Conservation (phyloP, 305 asterid genomes). For the Nicotiana rustica region DNA sequence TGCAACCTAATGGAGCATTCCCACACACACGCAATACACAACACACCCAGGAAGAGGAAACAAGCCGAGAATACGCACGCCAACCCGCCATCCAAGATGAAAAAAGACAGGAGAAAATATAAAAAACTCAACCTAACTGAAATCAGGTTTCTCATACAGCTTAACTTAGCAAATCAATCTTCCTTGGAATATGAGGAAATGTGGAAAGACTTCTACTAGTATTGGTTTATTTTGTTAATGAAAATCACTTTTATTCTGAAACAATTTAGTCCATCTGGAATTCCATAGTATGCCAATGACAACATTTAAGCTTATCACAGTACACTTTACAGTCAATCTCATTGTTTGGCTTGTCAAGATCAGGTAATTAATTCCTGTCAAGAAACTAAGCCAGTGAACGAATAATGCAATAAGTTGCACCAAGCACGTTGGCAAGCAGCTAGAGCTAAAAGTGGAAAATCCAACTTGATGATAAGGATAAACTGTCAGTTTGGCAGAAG, state of each 20-base stretch:
- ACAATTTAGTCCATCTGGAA: conserved; percentile 4
- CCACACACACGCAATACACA: conserved; percentile 78
- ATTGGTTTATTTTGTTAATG: background rate
- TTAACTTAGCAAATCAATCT: conserved; percentile 33
- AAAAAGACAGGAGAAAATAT: conserved; percentile 60
- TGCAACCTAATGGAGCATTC: conserved; percentile 92
- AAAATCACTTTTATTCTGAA: conserved; percentile 12
- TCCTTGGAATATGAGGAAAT: conserved; percentile 27
- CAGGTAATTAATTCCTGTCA: conserved; percentile 17
- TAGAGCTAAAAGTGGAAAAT: conserved; percentile 5
- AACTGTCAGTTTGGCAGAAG: background rate
- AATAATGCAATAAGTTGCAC: conserved; percentile 4
- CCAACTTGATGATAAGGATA: background rate
- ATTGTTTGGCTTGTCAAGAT: background rate
- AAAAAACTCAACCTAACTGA: conserved; percentile 68
- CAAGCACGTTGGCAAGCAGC: background rate
- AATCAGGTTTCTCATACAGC: conserved; percentile 45
- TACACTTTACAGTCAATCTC: background rate
- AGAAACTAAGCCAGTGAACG: background rate
- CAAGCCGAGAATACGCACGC: conserved; percentile 77
- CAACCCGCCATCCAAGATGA: conserved; percentile 80
- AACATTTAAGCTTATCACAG: background rate
- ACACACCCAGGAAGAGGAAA: conserved; percentile 81
- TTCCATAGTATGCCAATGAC: conserved; percentile 14
- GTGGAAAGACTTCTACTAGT: conserved; percentile 30